A percentile compares a stretch with the other conserved stretches of the same genome.
These are phyloP conservation scores for Heliamphora exappendiculata DNA, from an alignment of 148 eudicot species.

Conservation along the genomic window DNA sequence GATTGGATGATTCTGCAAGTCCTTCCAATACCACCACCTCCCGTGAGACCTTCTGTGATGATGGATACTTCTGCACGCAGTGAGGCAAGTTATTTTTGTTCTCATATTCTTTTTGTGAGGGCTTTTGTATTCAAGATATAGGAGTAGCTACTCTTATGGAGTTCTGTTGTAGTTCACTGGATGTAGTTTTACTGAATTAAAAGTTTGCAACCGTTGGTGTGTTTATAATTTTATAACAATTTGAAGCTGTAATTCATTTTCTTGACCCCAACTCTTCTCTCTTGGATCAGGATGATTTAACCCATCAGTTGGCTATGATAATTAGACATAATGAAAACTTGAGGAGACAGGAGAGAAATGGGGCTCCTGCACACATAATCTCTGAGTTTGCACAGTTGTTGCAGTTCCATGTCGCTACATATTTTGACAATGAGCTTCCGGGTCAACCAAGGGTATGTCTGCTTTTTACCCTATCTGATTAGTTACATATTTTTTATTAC, in stretches of 20 bases:
- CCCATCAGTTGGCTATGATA: constrained; percentile 98
- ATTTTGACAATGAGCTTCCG: constrained; percentile 96
- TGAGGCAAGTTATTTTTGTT: constrained; percentile 45
- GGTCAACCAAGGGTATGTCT: constrained; percentile 89
- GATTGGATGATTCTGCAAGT: constrained; percentile 93
- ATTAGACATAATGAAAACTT: constrained; percentile 87
- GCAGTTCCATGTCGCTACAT: constrained; percentile 96
- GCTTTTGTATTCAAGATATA: not conserved
- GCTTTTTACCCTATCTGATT: not conserved
- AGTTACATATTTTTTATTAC: not conserved
- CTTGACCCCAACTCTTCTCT: not conserved
- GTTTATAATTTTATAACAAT: not conserved
- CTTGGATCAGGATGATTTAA: constrained; percentile 78
- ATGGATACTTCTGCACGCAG: constrained; percentile 84
- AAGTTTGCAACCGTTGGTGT: not conserved
- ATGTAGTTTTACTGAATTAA: not conserved
- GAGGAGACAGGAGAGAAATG: constrained; percentile 93
- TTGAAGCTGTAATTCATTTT: not conserved
- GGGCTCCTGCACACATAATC: constrained; percentile 97
- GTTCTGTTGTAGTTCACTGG: not conserved
- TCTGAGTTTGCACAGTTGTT: constrained; percentile 92
- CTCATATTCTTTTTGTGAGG: not conserved
- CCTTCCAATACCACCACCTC: constrained; percentile 83
- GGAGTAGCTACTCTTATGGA: not conserved
- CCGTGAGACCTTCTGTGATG: constrained; percentile 86